phyloP scores from a whole-genome alignment of 2,329 filamentous ascomycete species.

The Colletotrichum sp. region DNA sequence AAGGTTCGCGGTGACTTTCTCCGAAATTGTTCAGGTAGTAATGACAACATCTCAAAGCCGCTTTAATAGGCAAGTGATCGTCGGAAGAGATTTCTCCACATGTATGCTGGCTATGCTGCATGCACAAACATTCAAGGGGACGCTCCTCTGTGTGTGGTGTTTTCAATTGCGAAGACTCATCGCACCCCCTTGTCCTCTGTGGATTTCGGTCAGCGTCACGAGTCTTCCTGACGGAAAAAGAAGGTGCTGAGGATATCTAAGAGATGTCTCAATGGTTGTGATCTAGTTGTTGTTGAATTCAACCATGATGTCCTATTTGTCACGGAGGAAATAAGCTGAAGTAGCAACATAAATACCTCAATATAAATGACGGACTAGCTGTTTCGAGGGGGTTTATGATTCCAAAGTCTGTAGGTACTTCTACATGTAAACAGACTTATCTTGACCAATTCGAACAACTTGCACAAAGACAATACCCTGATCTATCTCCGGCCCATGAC shows the following conservation, averaged over 20 bases:
- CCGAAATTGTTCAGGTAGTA: not conserved
- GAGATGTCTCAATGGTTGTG: not conserved
- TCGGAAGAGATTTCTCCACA: not conserved
- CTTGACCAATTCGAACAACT: not conserved
- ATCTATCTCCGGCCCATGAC: not conserved
- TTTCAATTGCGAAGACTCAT: not conserved
- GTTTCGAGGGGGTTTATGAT: accelerated
- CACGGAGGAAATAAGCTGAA: not conserved
- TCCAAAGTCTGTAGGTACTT: accelerated
- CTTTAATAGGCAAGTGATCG: not conserved
- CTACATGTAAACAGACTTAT: not conserved
- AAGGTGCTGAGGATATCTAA: not conserved
- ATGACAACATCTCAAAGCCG: not conserved
- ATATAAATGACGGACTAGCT: too few relatives aligned
- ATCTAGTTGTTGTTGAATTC: too few relatives aligned
- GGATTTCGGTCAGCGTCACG: not conserved
- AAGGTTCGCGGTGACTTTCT: not conserved
- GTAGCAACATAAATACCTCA: too few relatives aligned
- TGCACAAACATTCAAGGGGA: not conserved
- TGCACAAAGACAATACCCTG: not conserved
- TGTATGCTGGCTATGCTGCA: not conserved
- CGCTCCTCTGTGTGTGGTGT: not conserved
- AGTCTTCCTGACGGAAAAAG: not conserved
- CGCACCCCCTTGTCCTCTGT: not conserved
- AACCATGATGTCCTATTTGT: not conserved